Conservation (phyloP, 352 stramenopile species). For the Pythium aphanidermatum region DNA sequence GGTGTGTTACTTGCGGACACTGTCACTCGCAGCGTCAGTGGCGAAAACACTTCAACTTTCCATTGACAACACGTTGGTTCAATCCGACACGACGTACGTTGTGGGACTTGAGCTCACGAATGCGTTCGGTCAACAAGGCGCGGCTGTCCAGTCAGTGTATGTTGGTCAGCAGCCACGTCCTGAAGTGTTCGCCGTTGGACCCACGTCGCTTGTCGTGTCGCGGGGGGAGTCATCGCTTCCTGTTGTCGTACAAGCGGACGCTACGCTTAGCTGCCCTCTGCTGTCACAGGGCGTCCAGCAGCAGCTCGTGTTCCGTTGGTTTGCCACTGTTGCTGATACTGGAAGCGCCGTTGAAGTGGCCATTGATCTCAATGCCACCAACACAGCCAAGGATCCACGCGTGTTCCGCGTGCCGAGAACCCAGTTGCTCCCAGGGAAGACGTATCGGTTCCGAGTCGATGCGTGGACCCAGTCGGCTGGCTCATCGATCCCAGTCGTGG, state of each 20-base stretch:
- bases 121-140: conserved; percentile 34
- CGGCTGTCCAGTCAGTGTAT: conserved; percentile 24
- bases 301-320: conserved; percentile 43
- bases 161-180: conserved; percentile 38
- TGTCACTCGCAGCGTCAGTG: conserved; percentile 23
- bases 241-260: conserved; percentile 37
- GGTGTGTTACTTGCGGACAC: conserved; percentile 40
- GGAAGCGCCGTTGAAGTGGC: not conserved
- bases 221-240: conserved; percentile 22
- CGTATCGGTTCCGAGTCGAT: conserved; percentile 55
- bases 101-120: conserved; percentile 54
- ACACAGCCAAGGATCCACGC: conserved; percentile 54
- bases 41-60: conserved; percentile 19
- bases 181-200: conserved; percentile 41
- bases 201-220: conserved; percentile 27
- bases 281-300: conserved; percentile 21
- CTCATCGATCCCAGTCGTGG: too few relatives aligned
- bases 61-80: conserved; percentile 39
- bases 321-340: conserved; percentile 12
- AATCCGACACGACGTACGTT: conserved; percentile 31
- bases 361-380: conserved; percentile 36
- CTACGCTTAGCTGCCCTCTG: conserved; percentile 37
- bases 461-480: conserved; percentile 14
- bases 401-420: conserved; percentile 42
- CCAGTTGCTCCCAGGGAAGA: conserved; percentile 27